These are phyloP conservation scores for Hymenoscyphus fructigenus DNA, from an alignment of 2,329 filamentous ascomycete species.

Conservation along the genomic window DNA sequence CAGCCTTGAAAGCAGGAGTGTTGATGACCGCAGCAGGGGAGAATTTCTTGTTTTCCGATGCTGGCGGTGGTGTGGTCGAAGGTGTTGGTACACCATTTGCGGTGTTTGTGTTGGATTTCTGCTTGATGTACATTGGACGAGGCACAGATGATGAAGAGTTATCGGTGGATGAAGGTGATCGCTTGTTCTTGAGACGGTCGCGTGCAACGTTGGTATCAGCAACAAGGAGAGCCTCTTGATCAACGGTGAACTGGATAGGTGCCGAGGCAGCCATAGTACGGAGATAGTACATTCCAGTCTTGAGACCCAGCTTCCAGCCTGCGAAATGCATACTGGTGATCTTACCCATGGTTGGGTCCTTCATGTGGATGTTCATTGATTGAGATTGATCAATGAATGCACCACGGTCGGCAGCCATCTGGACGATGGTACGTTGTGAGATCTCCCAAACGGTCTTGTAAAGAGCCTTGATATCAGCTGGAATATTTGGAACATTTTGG, in stretches of 20 bases:
- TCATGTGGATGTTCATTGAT: conserved; percentile 99
- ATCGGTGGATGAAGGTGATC: conserved; percentile 48
- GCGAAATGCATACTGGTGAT: conserved; percentile 99
- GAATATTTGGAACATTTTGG: conserved; percentile 96
- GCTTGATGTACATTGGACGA: conserved; percentile 64
- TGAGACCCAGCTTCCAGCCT: conserved; percentile 97
- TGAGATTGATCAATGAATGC: conserved; percentile 99
- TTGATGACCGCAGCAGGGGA: conserved; percentile 55
- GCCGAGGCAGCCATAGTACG: conserved; percentile 95
- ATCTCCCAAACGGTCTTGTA: conserved; percentile 99
- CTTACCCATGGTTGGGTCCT: conserved; percentile 99
- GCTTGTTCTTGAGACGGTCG: conserved; percentile 68
- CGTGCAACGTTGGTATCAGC: conserved; percentile 76
- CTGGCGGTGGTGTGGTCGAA: conserved; percentile 63
- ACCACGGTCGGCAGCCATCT: conserved; percentile 98
- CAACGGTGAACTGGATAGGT: conserved; percentile 98
- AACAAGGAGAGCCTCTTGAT: conserved; percentile 90
- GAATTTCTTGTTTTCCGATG: conserved; percentile 40
- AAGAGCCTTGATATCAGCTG: conserved; percentile 88
- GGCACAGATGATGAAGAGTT: conserved; percentile 59
- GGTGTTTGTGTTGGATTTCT: conserved; percentile 42
- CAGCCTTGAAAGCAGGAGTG: conserved; percentile 71
- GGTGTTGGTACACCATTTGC: conserved; percentile 68
- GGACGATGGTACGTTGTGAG: conserved; percentile 88
- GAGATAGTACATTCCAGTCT: conserved; percentile 99